Evolutionary conservation across 306 rosid species (phyloP), one percentile per base, ranked within the genome.

Genomic region (Trichosanthes truncata): DNA sequence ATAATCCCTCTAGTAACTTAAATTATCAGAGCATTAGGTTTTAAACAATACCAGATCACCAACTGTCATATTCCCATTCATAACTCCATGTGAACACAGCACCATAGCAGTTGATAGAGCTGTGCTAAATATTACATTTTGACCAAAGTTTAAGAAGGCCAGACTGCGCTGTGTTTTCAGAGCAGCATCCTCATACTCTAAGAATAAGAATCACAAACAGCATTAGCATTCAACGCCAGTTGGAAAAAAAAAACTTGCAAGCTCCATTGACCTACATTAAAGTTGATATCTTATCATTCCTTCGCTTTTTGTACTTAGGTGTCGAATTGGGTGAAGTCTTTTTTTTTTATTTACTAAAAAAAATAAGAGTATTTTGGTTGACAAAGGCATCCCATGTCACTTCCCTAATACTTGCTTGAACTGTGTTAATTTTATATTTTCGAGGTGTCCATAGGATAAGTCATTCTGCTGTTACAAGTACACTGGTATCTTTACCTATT

Each of bases 41-140:
- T 60, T 84, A 79, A 82, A 57, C 46, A 78, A 85, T 91, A 92
- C 98, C 98, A 95, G 90, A 88, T 95, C 98, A 84, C 98, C 98
- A 76, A 95, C 86, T 20, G 98, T 93, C 97, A 95, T 88, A 53
- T 77, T 82, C 82, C 98, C 97, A 85, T 78, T 76, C 89, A 91
- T 81, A 60, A 95, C 89, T 81, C 97, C 96, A 49, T 95, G 88
- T 35, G 98, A 95, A 87, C 97, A 92, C 80, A 95, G 82, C 86
- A 91, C 97, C 98, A 95, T 95, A 68, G 98, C 98, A 14, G 93
- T 91, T 84, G 98, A 95, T 53, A 95, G 91, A 83, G 98, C 96
- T 5, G 91, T 87, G 82, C 98, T 95, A 87, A 95, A 95, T 87
- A 91, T 95, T 69, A 90, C 51, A 85, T 89, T 92, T 91, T 95